Base-by-base conservation (phyloP, 768 basidiomycete species). In the Suillus americanus region DNA sequence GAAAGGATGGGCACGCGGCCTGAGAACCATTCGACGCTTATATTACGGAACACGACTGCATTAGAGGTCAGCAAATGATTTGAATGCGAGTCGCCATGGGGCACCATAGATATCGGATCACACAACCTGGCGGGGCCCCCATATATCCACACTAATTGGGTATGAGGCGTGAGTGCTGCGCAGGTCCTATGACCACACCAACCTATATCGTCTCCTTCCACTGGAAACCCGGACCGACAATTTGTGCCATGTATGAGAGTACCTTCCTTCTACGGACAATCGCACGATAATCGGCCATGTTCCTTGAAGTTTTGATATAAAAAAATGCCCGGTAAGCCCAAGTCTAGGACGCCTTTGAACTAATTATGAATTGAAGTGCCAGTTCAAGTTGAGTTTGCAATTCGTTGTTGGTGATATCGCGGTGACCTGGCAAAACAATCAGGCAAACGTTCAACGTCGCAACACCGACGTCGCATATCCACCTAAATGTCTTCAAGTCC, bases 401-500 rank as follows among this genome's bases (percentile, higher is more conserved):
- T 20, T 43, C 7, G 13, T 23, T 45, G 45, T n/a, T 12, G n/a
- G n/a, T 46, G 45, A 23, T 13, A 3, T 50, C 13, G 48, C 25
- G 48, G 48, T 25, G 48, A 54, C 30, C 53, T 54, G 33, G 53
- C 40, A 28, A 41, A 59, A 59, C 57, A 6, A 28, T 59, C 28
- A 59, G 57, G 25, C 18, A 38, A 38, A 40, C 9, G 23, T 23
- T 38, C 5, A 10, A 45, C 43, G 12, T 23, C 23, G 46, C 8
- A 16, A 40, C 14, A 40, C 56, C 38, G 40, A 41, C 57, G 28
- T 25, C 30, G 30, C 30, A 30, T 30, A 30, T 30, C 30, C 63
- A 30, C n/a, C 35, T 2, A 23, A 48, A 77, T 74, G 70, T 65
- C 69, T 46, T 64, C 71, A 23, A 57, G 33, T n/a, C n/a, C 54